Evolutionary conservation across 441 rosid species (phyloP).

Genomic region (Corymbia calophylla): DNA sequence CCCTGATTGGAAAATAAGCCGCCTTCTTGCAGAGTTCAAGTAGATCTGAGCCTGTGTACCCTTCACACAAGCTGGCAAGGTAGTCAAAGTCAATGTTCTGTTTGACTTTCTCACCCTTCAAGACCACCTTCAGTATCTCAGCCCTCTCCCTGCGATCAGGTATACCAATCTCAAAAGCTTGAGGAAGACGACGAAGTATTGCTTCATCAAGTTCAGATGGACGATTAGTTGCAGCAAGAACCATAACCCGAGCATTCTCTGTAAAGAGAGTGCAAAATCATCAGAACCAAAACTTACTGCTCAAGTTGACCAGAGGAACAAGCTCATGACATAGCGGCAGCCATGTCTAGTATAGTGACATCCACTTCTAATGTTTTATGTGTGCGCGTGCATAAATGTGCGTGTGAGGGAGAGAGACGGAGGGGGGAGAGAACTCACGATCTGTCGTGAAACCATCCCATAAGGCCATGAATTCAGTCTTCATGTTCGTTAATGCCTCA

Average conservation of each 20-base stretch:
- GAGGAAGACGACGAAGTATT: slow-evolving; percentile 88
- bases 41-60: slow-evolving; percentile 87
- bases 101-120: slow-evolving; percentile 73
- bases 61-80: slow-evolving; percentile 67
- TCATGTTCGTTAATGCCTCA: slow-evolving; percentile 92
- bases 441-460: slow-evolving; percentile 99
- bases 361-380: not conserved
- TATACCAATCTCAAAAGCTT: slow-evolving; percentile 91
- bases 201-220: slow-evolving; percentile 99
- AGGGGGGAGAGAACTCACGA: slow-evolving; percentile 49
- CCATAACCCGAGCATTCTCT: slow-evolving; percentile 95
- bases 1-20: slow-evolving; percentile 86
- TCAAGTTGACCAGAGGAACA: not conserved
- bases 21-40: slow-evolving; percentile 96
- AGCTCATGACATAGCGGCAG: not conserved
- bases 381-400: not conserved
- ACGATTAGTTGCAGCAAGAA: slow-evolving; percentile 97
- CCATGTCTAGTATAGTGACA: not conserved
- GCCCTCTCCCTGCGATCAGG: slow-evolving; percentile 71
- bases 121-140: slow-evolving; percentile 68
- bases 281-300: not conserved
- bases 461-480: slow-evolving; percentile 97
- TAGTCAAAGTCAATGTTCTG: slow-evolving; percentile 52
- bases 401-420: not conserved
- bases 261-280: not conserved